Evolutionary conservation across 768 basidiomycete genomes (phyloP), one percentile per base, ranked within the genome.

Genomic region (Lactarius akahatsu): DNA sequence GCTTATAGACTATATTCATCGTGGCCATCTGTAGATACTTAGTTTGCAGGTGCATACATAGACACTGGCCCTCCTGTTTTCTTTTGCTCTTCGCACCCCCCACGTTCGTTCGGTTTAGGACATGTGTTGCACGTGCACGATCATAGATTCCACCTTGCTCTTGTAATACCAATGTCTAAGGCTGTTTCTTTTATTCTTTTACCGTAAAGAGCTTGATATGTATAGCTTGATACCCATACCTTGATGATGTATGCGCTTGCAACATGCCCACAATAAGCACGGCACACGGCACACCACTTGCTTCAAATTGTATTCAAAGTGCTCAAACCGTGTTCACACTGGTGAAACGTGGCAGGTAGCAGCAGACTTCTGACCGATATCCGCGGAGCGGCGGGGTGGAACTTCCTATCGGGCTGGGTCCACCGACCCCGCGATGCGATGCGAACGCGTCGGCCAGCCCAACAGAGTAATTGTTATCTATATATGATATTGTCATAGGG

Each of bases 11-110:
- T 36, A 56, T 32, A 18, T 43, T 54, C 32, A 11, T 2, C 43
- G 1, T 41, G 40, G 34, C 55, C 45, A 34, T 34, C 18, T 57
- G 60, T 62, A 56, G 30, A 61, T 66, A 61, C n/a, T 36, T 20
- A 9, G 4, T 40, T 56, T 10, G 38, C 34, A 60, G 47, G 54
- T 34, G 50, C 65, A 20, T 52, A 38, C 50, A 59, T 59, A 55
- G 58, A 62, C 60, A 28, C 58, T 62, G 56, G 32, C 11, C 57
- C 1, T 8, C 15, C 2, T 18, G 2, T 32, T 56, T 56, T 20
- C 10, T 56, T 32, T 9, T 26, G 26, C 15, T 9, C 50, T 7
- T 45, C 20, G 8, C 8, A 5, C 47, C 20, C 11, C 11, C 47
- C 50, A 52, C 50, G 0, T 16, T 52, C 28, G 32, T 34, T 30